Conservation (phyloP, 2,329 filamentous ascomycete species). For the Epichloe baconii region DNA sequence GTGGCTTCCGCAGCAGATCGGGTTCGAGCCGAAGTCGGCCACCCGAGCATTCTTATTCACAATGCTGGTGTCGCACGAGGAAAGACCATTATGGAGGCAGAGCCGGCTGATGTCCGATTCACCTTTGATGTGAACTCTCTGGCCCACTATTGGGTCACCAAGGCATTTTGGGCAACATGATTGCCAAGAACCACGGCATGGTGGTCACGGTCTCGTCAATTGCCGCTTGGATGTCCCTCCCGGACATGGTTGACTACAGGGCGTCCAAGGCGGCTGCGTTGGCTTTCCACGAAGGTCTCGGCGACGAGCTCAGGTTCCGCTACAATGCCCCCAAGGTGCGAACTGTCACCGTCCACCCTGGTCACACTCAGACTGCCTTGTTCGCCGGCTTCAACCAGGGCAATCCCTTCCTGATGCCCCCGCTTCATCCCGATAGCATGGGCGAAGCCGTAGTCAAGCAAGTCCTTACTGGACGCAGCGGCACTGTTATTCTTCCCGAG, state of each 20-base stretch:
- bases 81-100: conserved; percentile 45
- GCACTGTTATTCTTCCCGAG: conserved; percentile 32
- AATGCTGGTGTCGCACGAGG: conserved; percentile 54
- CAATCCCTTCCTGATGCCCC: conserved; percentile 19
- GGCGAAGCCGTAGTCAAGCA: conserved; percentile 35
- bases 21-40: conserved; percentile 43
- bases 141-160: conserved; percentile 52
- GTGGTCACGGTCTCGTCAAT: conserved; percentile 56
- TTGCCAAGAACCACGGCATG: conserved; percentile 54
- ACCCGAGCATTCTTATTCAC: conserved; percentile 59
- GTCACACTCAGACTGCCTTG: conserved; percentile 22
- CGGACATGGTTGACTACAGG: conserved; percentile 55
- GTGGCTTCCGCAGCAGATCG: conserved; percentile 37
- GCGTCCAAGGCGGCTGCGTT: conserved; percentile 53
- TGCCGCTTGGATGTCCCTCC: conserved; percentile 46
- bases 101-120: conserved; percentile 45
- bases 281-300: conserved; percentile 54
- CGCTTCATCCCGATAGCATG: conserved; percentile 26
- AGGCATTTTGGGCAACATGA: conserved; percentile 57
- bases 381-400: conserved; percentile 43
- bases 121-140: conserved; percentile 62
- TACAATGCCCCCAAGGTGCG: conserved; percentile 52
- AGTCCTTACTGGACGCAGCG: conserved; percentile 33
- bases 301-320: conserved; percentile 41
- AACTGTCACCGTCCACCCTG: conserved; percentile 52